Base-by-base conservation (phyloP, 768 basidiomycete genomes). In the Pleurotus cornucopiae region DNA sequence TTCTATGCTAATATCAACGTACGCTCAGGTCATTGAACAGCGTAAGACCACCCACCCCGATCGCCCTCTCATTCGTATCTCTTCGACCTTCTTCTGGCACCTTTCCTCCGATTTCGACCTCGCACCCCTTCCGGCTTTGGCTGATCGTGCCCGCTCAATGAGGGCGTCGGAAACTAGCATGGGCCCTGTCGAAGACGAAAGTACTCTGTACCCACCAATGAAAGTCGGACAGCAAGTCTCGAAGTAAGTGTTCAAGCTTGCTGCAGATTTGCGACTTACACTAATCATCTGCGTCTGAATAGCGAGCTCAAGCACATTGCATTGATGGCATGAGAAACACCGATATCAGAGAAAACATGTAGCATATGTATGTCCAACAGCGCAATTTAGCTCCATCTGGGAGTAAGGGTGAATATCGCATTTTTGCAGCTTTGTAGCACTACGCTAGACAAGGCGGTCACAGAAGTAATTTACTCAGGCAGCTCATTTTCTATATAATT, bases 31-130 rank as follows among this genome's bases (percentile, higher is more conserved):
- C 13, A 84, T 94, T 49, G 78, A 83, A 54, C 72, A 74, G 51
- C 80, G 89, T 41, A 86, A 78, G 61, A 60, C 61, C 9, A 74
- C 80, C 57, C 75, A 73, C 57, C 85, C 92, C 2, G 78, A 83
- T 54, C 85, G 95, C n/a, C 95, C 95, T 11, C 74, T 89, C 37
- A 91, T 95, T 61, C 87, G 95, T n/a, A 94, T 98, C 60, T 95
- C 94, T 2, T 95, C 92, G 1, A 98, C 94, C 0, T 94, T 95
- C 70, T 97, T 97, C 76, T 96, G 90, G 89, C 93, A 94, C 65
- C 78, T 97, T 11, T 91, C 85, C 0, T 93, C 94, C 1, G 91
- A 94, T 67, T 84, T 82, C 57, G 85, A 90, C 51, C 78, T 94
- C n/a, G 73, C 69, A 6, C 84, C 90, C 2, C 80, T 93, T 2